Evolutionary conservation across 2,329 filamentous ascomycete species (phyloP).

Genomic region (Pseudogymnoascus sp.): DNA sequence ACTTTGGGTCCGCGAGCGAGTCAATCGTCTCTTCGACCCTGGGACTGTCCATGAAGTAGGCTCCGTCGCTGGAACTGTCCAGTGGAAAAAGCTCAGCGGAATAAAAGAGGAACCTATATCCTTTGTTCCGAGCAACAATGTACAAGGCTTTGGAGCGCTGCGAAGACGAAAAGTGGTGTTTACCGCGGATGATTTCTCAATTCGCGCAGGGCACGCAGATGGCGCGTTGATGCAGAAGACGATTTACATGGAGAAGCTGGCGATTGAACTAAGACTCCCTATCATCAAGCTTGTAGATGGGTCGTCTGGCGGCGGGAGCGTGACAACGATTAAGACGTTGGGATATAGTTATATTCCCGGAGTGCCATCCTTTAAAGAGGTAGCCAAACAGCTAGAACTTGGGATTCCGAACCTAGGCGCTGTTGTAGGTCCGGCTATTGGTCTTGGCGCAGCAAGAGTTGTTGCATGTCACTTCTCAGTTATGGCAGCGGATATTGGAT

Average conservation of each 20-base stretch:
- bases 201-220: conserved; percentile 58
- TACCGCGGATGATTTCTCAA: conserved; percentile 57
- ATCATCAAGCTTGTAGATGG: conserved; percentile 60
- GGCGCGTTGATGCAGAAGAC: conserved; percentile 52
- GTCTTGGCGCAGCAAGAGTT: conserved; percentile 54
- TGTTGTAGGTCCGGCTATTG: conserved; percentile 56
- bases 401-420: conserved; percentile 60
- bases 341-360: conserved; percentile 56
- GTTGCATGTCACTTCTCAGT: conserved; percentile 58
- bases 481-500: conserved; percentile 57
- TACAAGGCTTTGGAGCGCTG: conserved; percentile 51
- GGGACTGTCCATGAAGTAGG: conserved; percentile 53
- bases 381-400: conserved; percentile 51
- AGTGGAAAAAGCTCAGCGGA: conserved; percentile 44
- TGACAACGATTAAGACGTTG: conserved; percentile 48
- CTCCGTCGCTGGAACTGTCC: conserved; percentile 50
- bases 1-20: conserved; percentile 56
- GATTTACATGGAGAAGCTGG: conserved; percentile 55
- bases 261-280: conserved; percentile 48
- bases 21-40: conserved; percentile 49
- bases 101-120: conserved; percentile 40
- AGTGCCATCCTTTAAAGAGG: conserved; percentile 46
- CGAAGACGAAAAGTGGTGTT: conserved; percentile 48
- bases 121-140: conserved; percentile 55
- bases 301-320: conserved; percentile 54